phyloP scores from a whole-genome alignment of 306 rosid genomes.

The Crataegus laevigata region DNA sequence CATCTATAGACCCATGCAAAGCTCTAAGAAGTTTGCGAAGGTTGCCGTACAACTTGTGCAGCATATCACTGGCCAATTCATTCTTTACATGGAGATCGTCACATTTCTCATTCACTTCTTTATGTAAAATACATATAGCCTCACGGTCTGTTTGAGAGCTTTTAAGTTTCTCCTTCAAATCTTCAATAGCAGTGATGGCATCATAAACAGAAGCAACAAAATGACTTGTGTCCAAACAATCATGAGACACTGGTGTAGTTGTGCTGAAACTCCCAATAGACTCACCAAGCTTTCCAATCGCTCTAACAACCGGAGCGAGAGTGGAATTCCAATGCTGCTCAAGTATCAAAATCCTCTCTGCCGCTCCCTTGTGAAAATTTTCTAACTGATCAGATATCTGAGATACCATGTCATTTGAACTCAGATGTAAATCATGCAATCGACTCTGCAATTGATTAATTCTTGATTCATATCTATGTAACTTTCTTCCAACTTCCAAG shows the following conservation, averaged over 20 bases:
- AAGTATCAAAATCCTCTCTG: constrained; percentile 47
- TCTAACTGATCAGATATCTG: constrained; percentile 45
- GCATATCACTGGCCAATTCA: constrained; percentile 42
- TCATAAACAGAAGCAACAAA: constrained; percentile 50
- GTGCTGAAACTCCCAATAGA: constrained; percentile 36
- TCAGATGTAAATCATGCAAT: constrained; percentile 44
- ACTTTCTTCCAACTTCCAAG: constrained; percentile 43
- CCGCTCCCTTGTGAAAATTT: constrained; percentile 53
- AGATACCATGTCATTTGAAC: constrained; percentile 56
- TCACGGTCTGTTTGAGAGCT: constrained; percentile 41
- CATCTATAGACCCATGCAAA: constrained; percentile 39
- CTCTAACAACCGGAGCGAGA: constrained; percentile 37
- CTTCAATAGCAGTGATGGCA: constrained; percentile 55
- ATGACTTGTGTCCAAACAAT: constrained; percentile 21
- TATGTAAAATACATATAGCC: constrained; percentile 33
- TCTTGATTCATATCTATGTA: constrained; percentile 46
- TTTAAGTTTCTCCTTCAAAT: constrained; percentile 56
- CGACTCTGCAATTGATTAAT: constrained; percentile 43
- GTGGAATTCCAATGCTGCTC: constrained; percentile 57
- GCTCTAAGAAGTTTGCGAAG: constrained; percentile 41
- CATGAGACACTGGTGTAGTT: constrained; percentile 15
- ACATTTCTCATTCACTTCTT: constrained; percentile 46
- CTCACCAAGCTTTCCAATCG: constrained; percentile 56
- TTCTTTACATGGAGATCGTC: constrained; percentile 56
- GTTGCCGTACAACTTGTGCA: constrained; percentile 45